phyloP scores from a whole-genome alignment of 2,329 filamentous ascomycete genomes.

The Metarhizium brunneum region DNA sequence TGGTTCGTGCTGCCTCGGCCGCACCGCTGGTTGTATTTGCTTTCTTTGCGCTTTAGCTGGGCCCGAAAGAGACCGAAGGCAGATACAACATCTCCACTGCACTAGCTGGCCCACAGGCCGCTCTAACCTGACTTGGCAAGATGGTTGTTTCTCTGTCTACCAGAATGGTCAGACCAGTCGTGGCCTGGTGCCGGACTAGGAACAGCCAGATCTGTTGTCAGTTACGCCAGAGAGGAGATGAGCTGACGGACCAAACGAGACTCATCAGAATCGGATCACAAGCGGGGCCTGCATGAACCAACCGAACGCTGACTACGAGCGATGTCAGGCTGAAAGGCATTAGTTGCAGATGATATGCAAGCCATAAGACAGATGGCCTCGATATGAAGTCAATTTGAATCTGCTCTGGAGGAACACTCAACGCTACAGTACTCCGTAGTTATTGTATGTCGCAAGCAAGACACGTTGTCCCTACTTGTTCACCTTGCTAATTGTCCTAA shows the following conservation, averaged over 20 bases:
- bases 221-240: neutral
- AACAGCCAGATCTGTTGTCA: neutral
- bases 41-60: neutral
- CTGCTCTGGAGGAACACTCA: neutral
- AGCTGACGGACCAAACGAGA: neutral
- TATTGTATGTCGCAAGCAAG: neutral
- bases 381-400: neutral
- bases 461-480: neutral
- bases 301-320: neutral
- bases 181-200: neutral
- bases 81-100: neutral
- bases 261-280: neutral
- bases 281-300: slow-evolving; percentile 10
- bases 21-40: neutral
- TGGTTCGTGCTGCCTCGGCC: neutral
- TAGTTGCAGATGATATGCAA: slow-evolving; percentile 14
- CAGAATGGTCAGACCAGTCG: neutral
- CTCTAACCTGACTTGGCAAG: neutral
- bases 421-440: neutral
- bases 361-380: slow-evolving; percentile 5
- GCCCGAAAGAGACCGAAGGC: neutral
- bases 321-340: slow-evolving; percentile 4
- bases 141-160: neutral
- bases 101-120: neutral
- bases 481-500: neutral